phyloP scores from a whole-genome alignment of 768 basidiomycete species.

The Cyclocybe aegerita region DNA sequence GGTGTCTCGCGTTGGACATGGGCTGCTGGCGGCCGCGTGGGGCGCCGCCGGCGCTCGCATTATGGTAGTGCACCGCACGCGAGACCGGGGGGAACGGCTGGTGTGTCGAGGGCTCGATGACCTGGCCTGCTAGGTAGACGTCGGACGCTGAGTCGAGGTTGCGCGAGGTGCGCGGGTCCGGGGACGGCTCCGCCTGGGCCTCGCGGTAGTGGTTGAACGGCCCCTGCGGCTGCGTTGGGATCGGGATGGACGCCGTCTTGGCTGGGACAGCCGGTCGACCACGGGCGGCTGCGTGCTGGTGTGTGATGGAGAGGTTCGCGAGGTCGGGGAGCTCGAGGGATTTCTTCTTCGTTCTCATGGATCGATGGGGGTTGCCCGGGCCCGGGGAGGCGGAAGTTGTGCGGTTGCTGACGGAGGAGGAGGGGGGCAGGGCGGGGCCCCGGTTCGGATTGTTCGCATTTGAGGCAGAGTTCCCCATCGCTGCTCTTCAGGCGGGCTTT shows the following conservation, averaged over 20 bases:
- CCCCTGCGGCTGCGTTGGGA: slow-evolving; percentile 27
- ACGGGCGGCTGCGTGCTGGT: slow-evolving; percentile 10
- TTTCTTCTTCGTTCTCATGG: slow-evolving; percentile 66
- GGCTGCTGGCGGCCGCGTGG: slow-evolving; percentile 5
- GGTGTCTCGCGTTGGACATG: slow-evolving; percentile 24
- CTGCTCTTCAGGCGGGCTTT: neutral
- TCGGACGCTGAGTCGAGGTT: slow-evolving; percentile 29
- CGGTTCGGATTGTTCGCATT: slow-evolving; percentile 1
- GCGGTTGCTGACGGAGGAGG: slow-evolving; percentile 2
- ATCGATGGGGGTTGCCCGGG: slow-evolving; percentile 50
- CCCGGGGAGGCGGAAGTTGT: slow-evolving; percentile 38
- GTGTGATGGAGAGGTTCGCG: slow-evolving; percentile 32
- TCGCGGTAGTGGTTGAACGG: slow-evolving; percentile 23
- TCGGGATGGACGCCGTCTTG: slow-evolving; percentile 39
- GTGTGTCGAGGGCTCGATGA: slow-evolving; percentile 23
- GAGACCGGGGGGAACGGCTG: slow-evolving; percentile 20
- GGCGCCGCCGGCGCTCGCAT: too few species aligned
- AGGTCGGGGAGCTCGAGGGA: slow-evolving; percentile 80
- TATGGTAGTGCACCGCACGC: too few species aligned
- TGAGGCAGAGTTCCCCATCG: slow-evolving; percentile 14
- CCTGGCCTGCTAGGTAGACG: slow-evolving; percentile 9
- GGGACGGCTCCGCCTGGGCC: slow-evolving; percentile 21
- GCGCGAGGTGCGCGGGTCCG: slow-evolving; percentile 19
- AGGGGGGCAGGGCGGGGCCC: neutral
- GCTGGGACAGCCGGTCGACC: slow-evolving; percentile 19